phyloP scores from a whole-genome alignment of 2,329 filamentous ascomycete genomes.

The Colletotrichum sp. region DNA sequence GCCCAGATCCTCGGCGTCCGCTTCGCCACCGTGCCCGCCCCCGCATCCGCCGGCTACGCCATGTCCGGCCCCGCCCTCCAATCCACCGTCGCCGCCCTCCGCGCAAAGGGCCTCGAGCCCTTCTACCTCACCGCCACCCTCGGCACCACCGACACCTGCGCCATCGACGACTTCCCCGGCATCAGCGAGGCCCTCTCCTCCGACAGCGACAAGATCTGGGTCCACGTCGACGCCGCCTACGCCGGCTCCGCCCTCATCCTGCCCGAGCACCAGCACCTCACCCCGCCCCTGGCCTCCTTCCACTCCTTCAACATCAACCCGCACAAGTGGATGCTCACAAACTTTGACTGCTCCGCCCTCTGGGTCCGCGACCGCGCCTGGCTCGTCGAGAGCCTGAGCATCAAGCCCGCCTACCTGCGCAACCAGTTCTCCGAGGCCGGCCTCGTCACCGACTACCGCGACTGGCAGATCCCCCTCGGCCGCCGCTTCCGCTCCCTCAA shows the following conservation, averaged over 20 bases:
- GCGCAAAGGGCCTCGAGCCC: constrained; percentile 74
- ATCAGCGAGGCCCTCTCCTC: constrained; percentile 57
- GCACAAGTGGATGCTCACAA: constrained; percentile 96
- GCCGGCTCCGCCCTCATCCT: constrained; percentile 85
- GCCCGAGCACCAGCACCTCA: constrained; percentile 77
- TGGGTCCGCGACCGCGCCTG: constrained; percentile 78
- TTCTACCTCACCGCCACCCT: constrained; percentile 87
- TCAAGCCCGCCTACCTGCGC: constrained; percentile 80
- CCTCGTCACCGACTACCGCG: constrained; percentile 90
- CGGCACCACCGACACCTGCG: constrained; percentile 88
- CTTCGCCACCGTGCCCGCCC: constrained; percentile 71
- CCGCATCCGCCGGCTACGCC: constrained; percentile 67
- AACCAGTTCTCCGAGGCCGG: constrained; percentile 83
- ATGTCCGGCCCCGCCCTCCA: constrained; percentile 71
- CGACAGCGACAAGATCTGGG: constrained; percentile 69
- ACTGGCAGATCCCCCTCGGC: constrained; percentile 96
- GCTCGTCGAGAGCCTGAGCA: constrained; percentile 79
- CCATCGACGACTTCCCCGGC: constrained; percentile 79
- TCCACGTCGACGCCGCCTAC: constrained; percentile 93
- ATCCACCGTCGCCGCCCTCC: constrained; percentile 66
- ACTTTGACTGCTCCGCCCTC: constrained; percentile 85
- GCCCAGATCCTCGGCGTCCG: constrained; percentile 86
- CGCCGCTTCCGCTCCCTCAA: constrained; percentile 88
- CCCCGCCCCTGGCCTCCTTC: constrained; percentile 66
- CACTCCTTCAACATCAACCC: constrained; percentile 95